Evolutionary conservation across 2,329 filamentous ascomycete genomes (phyloP).

Genomic region (Hypoxylon sp.): DNA sequence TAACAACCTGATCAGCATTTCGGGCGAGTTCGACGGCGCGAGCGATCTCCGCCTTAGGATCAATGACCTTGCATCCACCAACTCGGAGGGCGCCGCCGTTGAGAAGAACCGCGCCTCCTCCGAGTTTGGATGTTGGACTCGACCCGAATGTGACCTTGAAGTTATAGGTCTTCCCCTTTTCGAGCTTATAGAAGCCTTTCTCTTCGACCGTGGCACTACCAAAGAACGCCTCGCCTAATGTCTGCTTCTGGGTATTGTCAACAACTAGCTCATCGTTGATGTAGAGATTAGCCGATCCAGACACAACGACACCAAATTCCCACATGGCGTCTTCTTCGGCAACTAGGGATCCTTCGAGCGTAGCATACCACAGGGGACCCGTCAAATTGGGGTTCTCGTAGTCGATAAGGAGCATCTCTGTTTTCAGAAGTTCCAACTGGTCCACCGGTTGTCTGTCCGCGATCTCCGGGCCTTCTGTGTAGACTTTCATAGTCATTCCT

Average conservation of each 20-base stretch:
- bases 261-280: conserved; percentile 73
- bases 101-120: conserved; percentile 63
- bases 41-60: conserved; percentile 69
- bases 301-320: conserved; percentile 75
- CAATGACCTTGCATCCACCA: conserved; percentile 70
- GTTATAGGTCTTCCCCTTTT: conserved; percentile 70
- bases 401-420: conserved; percentile 63
- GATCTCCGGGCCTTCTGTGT: conserved; percentile 67
- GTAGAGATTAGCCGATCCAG: conserved; percentile 74
- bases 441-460: conserved; percentile 64
- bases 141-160: conserved; percentile 71
- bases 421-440: conserved; percentile 61
- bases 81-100: conserved; percentile 72
- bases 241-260: conserved; percentile 74
- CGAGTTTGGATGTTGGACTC: conserved; percentile 68
- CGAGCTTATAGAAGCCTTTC: conserved; percentile 67
- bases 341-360: conserved; percentile 70
- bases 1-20: conserved; percentile 79
- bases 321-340: conserved; percentile 71
- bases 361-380: conserved; percentile 67
- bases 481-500: conserved; percentile 73
- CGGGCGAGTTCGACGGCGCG: conserved; percentile 76
- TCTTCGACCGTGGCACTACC: conserved; percentile 74
- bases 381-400: conserved; percentile 66
- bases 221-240: conserved; percentile 73